Percentiles rank a stretch among this genome's conserved stretches.
phyloP scores from a whole-genome alignment of 2,329 filamentous ascomycete genomes.

The Penicillium crustosum region DNA sequence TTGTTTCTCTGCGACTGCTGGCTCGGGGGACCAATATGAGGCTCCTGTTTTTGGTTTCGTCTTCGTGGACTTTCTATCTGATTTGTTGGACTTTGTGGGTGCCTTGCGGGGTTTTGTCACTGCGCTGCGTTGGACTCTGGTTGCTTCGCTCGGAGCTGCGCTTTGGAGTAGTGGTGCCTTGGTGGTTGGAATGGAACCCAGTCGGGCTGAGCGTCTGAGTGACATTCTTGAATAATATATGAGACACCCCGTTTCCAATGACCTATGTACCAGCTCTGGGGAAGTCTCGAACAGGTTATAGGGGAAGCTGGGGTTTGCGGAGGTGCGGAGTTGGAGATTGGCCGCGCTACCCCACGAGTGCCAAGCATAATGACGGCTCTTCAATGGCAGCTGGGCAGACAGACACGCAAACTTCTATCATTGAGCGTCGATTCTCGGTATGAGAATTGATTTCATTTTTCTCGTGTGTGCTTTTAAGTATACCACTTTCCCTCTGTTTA shows the following conservation, averaged over 20 bases:
- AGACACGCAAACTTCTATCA: background rate
- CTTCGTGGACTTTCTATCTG: conserved; percentile 11
- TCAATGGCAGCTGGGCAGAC: background rate
- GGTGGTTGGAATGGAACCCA: conserved; percentile 35
- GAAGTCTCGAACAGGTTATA: background rate
- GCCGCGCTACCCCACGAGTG: conserved; percentile 3
- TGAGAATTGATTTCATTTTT: background rate
- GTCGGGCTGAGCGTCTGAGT: conserved; percentile 53
- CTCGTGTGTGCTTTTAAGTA: background rate
- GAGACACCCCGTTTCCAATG: background rate
- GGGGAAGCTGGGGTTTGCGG: background rate
- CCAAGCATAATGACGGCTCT: background rate
- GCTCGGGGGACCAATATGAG: conserved; percentile 26
- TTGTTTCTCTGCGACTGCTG: conserved; percentile 28
- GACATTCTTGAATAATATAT: conserved; percentile 43
- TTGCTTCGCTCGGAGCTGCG: conserved; percentile 24
- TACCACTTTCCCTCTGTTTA: background rate
- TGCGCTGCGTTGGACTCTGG: conserved; percentile 25
- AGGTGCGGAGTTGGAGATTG: conserved; percentile 2
- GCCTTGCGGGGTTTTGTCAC: conserved; percentile 34
- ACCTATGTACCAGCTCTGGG: background rate
- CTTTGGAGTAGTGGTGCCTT: conserved; percentile 20
- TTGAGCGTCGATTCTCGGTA: background rate
- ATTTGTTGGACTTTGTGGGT: conserved; percentile 20
- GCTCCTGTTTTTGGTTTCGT: conserved; percentile 4